These are phyloP conservation scores for Forsythia suspensa DNA, from an alignment of 257 asterid species.

Conservation along the genomic window DNA sequence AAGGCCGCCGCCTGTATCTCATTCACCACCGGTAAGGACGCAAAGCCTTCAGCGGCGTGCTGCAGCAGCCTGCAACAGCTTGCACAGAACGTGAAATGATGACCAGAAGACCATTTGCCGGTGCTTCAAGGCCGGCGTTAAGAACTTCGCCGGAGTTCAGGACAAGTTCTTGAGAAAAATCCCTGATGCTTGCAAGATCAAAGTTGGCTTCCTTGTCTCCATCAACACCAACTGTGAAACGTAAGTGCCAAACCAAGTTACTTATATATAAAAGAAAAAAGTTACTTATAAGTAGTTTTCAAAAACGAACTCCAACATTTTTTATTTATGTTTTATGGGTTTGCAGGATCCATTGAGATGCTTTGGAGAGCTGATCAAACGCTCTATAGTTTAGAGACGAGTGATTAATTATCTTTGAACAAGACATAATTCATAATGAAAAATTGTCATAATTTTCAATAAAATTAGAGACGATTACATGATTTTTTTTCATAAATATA, in stretches of 20 bases:
- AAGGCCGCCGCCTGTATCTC: constrained; percentile 48
- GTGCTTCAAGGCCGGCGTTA: constrained; percentile 58
- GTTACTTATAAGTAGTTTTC: too few relatives aligned
- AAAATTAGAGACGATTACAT: too few relatives aligned
- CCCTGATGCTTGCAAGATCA: constrained; percentile 49
- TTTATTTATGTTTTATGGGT: too few relatives aligned
- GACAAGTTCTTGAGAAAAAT: constrained; percentile 54
- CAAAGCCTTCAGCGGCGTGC: constrained; percentile 39
- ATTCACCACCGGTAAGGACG: constrained; percentile 43
- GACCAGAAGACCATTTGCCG: constrained; percentile 64
- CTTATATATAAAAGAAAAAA: too few relatives aligned
- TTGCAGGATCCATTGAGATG: too few relatives aligned
- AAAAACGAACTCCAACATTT: too few relatives aligned
- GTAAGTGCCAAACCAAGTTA: constrained; percentile 26
- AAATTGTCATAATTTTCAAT: too few relatives aligned
- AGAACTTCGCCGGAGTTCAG: constrained; percentile 52
- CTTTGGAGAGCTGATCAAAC: too few relatives aligned
- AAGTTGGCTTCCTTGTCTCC: constrained; percentile 61
- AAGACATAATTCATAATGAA: too few relatives aligned
- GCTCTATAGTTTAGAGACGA: too few relatives aligned
- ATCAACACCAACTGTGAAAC: constrained; percentile 51
- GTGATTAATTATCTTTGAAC: too few relatives aligned
- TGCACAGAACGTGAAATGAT: constrained; percentile 37
- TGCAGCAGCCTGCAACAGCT: constrained; percentile 48
- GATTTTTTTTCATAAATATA: too few relatives aligned